These are phyloP conservation scores for Polytolypa hystricis DNA, from an alignment of 2,329 filamentous ascomycete species.

Conservation along the genomic window DNA sequence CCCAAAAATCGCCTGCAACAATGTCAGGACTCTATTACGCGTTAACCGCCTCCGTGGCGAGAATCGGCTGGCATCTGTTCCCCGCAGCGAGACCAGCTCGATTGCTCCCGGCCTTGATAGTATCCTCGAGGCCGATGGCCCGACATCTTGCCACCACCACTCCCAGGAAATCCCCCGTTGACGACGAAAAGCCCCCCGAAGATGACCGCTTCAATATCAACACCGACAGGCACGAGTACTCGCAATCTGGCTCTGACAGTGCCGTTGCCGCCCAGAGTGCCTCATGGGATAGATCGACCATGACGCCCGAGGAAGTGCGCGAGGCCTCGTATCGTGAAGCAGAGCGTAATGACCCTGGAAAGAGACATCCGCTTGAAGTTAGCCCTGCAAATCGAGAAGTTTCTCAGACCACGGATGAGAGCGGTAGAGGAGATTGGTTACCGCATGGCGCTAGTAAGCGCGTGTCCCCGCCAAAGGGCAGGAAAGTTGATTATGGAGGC, in stretches of 20 bases:
- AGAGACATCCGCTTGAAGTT: conserved; percentile 44
- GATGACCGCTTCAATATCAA: conserved; percentile 51
- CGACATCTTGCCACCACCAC: too few relatives aligned
- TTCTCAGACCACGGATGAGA: conserved; percentile 40
- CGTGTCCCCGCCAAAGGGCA: conserved; percentile 26
- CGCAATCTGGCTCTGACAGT: conserved; percentile 55
- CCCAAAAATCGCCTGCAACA: too few relatives aligned
- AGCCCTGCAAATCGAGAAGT: conserved; percentile 51
- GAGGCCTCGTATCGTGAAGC: conserved; percentile 26
- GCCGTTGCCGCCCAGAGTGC: conserved; percentile 47
- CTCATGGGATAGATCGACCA: conserved; percentile 59
- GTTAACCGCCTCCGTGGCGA: too few relatives aligned
- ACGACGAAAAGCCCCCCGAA: too few relatives aligned
- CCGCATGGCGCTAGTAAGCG: conserved; percentile 30
- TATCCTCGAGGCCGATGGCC: too few relatives aligned
- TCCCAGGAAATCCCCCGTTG: too few relatives aligned
- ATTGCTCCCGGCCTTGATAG: too few relatives aligned
- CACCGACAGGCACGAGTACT: conserved; percentile 55
- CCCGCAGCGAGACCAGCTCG: too few relatives aligned
- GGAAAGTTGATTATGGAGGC: conserved; percentile 14
- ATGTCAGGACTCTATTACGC: too few relatives aligned
- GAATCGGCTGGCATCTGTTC: too few relatives aligned
- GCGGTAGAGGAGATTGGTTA: conserved; percentile 30
- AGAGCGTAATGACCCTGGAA: conserved; percentile 30
- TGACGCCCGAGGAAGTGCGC: conserved; percentile 50